Base-by-base conservation (phyloP, 2,329 filamentous ascomycete species). In the Cladophialophora chaetospira region DNA sequence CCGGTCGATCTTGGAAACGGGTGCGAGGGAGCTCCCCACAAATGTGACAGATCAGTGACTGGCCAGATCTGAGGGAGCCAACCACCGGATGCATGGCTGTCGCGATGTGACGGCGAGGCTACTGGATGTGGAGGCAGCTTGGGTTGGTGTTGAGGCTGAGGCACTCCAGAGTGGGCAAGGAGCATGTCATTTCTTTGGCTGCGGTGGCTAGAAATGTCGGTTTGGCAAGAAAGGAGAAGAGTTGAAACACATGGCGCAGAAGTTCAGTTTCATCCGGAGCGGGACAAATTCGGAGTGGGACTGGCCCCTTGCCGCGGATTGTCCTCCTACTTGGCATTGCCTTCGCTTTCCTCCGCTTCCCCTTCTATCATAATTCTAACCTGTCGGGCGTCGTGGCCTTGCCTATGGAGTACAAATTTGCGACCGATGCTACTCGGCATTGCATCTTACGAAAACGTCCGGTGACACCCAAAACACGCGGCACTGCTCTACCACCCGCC, bases 121-220 rank as follows among this genome's bases (percentile, higher is more conserved):
- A 56, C 54, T 62, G 57, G 53, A n/a, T 52, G 60, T 48, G 57
- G 56, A 55, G 45, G 49, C 23, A 57, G 43, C 44, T 43, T 28
- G 29, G 36, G 42, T 28, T 47, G 40, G 46, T 5, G 23, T 46
- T 23, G 53, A 54, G 50, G 49, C 54, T 54, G 54, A 55, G 17
- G 49, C 49, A 26, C 49, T 45, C 28, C 48, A 50, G 47, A 51
- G 53, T 40, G 57, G 53, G 38, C 21, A 36, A 38, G 17, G 19
- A 26, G 29, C 11, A 21, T 26, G 33, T 5, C n/a, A 44, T 46
- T 42, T n/a, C 36, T 51, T 45, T 59, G 48, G 57, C 55, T 44
- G 46, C 55, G 38, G 23, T 15, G 33, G 23, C 46, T 9, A 33
- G 38, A 57, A 55, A 38, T 13, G 38, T 11, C 17, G 53, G 31